phyloP scores from a whole-genome alignment of 139 green algal genomes.

The Chlorella sp. region DNA sequence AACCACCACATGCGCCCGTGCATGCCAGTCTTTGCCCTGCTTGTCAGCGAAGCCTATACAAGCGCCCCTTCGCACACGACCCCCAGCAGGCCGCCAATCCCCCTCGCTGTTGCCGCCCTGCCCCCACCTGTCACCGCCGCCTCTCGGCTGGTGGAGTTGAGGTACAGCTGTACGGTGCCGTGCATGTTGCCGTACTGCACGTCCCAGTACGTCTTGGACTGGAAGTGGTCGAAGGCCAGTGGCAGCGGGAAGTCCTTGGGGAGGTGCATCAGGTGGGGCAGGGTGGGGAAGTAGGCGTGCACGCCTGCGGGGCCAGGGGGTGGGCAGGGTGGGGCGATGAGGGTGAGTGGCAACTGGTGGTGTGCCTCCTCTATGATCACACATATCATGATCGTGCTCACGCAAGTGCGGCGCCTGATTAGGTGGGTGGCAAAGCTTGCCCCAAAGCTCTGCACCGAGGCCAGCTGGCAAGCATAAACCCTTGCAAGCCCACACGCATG shows the following conservation, averaged over 20 bases:
- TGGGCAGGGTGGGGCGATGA: too few relatives aligned
- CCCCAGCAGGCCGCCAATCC: too few relatives aligned
- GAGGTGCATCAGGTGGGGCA: background rate
- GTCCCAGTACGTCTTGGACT: constrained; percentile 15
- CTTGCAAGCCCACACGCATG: background rate
- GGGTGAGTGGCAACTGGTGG: too few relatives aligned
- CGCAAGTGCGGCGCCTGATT: background rate
- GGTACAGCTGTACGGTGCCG: background rate
- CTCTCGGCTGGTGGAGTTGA: background rate
- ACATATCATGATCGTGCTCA: too few relatives aligned
- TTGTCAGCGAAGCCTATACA: too few relatives aligned
- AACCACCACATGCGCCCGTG: background rate
- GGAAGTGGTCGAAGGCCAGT: background rate
- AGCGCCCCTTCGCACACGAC: too few relatives aligned
- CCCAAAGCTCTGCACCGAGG: too few relatives aligned
- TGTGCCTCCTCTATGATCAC: background rate
- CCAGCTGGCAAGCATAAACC: too few relatives aligned
- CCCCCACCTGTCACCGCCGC: background rate
- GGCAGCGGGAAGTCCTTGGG: background rate
- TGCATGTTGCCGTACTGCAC: background rate
- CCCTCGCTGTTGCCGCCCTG: too few relatives aligned
- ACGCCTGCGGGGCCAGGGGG: background rate
- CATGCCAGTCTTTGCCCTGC: too few relatives aligned
- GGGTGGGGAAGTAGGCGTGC: background rate
- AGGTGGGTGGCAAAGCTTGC: too few relatives aligned